A percentile compares a stretch with the other conserved stretches of the same genome.
phyloP scores from a whole-genome alignment of 495 filamentous ascomycete species.

The Penicillium pulvis region DNA sequence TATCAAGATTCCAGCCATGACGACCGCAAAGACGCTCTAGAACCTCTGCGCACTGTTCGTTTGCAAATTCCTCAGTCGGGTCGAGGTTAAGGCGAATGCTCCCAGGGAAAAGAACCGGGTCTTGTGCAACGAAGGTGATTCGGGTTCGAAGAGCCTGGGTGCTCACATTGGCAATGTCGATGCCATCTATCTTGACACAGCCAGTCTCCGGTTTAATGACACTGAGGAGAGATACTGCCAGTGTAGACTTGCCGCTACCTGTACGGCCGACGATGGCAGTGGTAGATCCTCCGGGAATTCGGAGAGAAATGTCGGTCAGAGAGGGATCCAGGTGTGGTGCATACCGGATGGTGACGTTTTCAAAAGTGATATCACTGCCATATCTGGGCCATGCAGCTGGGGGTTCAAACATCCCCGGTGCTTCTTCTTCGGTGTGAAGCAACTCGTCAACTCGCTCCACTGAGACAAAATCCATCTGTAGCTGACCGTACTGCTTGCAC shows the following conservation, averaged over 20 bases:
- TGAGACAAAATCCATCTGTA: slow-evolving; percentile 89
- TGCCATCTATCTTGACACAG: slow-evolving; percentile 58
- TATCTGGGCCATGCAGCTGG: slow-evolving; percentile 75
- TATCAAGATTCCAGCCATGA: slow-evolving; percentile 56
- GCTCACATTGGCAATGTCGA: slow-evolving; percentile 61
- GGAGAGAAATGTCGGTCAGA: slow-evolving; percentile 62
- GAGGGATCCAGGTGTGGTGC: slow-evolving; percentile 73
- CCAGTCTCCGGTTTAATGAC: slow-evolving; percentile 55
- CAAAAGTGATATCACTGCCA: slow-evolving; percentile 69
- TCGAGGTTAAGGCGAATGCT: slow-evolving; percentile 62
- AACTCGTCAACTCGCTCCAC: slow-evolving; percentile 83
- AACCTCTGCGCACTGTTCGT: slow-evolving; percentile 52
- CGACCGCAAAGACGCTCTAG: slow-evolving; percentile 52
- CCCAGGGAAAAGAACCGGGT: slow-evolving; percentile 64
- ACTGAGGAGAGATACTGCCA: slow-evolving; percentile 65
- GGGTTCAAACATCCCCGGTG: slow-evolving; percentile 62
- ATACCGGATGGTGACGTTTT: slow-evolving; percentile 75
- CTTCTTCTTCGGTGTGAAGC: slow-evolving; percentile 72
- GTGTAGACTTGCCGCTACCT: slow-evolving; percentile 67
- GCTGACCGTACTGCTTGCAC: slow-evolving; percentile 73
- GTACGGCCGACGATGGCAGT: slow-evolving; percentile 65
- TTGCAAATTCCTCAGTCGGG: slow-evolving; percentile 46
- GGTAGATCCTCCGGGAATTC: slow-evolving; percentile 72
- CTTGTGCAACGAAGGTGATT: slow-evolving; percentile 66
- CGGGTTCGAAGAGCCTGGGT: slow-evolving; percentile 60